These are phyloP conservation scores for Akanthomyces muscarius DNA, from an alignment of 2,329 filamentous ascomycete genomes.

Conservation along the genomic window DNA sequence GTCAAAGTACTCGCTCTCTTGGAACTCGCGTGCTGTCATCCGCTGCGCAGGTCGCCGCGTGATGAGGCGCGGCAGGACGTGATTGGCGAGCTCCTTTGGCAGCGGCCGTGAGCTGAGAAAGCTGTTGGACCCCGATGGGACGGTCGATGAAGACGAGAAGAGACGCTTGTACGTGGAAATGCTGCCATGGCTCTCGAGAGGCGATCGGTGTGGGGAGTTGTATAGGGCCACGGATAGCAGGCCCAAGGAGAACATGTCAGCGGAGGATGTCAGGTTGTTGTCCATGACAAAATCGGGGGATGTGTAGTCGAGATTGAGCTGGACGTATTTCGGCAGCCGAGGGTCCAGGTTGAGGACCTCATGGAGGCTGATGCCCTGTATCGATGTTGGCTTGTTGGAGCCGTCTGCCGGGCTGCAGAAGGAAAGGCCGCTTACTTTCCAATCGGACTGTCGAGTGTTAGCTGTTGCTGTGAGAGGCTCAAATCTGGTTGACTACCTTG, in stretches of 20 bases:
- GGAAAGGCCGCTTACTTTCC: constrained; percentile 94
- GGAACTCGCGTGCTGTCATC: constrained; percentile 84
- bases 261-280: constrained; percentile 74
- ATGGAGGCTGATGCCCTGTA: constrained; percentile 75
- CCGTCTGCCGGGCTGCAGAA: constrained; percentile 81
- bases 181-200: constrained; percentile 76
- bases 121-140: constrained; percentile 77
- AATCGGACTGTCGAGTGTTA: constrained; percentile 67
- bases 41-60: constrained; percentile 83
- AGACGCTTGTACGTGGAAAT: constrained; percentile 79
- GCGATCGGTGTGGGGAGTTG: constrained; percentile 88
- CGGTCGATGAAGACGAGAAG: constrained; percentile 72
- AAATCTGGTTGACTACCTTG: constrained; percentile 54
- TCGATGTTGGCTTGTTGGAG: constrained; percentile 68
- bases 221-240: constrained; percentile 86
- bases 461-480: constrained; percentile 14
- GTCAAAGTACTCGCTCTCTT: constrained; percentile 93
- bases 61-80: constrained; percentile 80
- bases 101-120: constrained; percentile 77
- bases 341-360: constrained; percentile 84
- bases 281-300: constrained; percentile 95
- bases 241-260: constrained; percentile 92
- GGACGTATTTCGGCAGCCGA: constrained; percentile 74
- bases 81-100: constrained; percentile 69
- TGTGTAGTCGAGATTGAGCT: constrained; percentile 87